Evolutionary conservation across 345 rosid genomes (phyloP), one percentile per base, ranked within the genome.

Genomic region (Salix exigua): DNA sequence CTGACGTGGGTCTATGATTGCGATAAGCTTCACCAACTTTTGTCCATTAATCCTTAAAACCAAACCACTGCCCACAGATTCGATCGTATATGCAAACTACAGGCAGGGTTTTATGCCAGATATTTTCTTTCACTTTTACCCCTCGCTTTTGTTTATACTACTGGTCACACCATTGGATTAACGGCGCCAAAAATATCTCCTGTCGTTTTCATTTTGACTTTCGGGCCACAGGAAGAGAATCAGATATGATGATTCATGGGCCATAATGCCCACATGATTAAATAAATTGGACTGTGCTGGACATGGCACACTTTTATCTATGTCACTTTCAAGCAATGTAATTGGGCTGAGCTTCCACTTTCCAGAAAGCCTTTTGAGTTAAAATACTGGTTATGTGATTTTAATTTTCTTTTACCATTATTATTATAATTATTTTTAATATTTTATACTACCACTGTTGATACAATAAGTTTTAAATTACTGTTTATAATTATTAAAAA

Each of bases 51-150:
- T 68, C 1, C 16, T 8, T 17, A 4, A 46, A 42, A n/a, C n/a
- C n/a, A n/a, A 55, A 21, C 16, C 7, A 14, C 65, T 28, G 82
- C 77, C 74, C 85, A 78, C 79, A 67, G 79, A 71, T 61, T 78
- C 38, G 1, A 10, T 40, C 44, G 10, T 0, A 55, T n/a, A 6
- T 3, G n/a, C 61, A 53, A 53, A 2, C 21, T 23, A 8, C 12
- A 21, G 61, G 61, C 61, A 53, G 61, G 61, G 8, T 53, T 53
- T 2, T 19, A 51, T 51, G 60, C 2, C 9, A 51, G n/a, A 19
- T 7, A 51, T 21, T 51, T 50, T 50, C 7, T 18, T 6, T 16
- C 21, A 19, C 18, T 16, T 18, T 53, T 53, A 23, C 25, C 60
- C 60, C 11, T 53, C 25, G 7, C 12, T 6, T 40, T 40, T 53